Base-by-base conservation (phyloP, 495 filamentous ascomycete species). In the Penicillium coprophilum region DNA sequence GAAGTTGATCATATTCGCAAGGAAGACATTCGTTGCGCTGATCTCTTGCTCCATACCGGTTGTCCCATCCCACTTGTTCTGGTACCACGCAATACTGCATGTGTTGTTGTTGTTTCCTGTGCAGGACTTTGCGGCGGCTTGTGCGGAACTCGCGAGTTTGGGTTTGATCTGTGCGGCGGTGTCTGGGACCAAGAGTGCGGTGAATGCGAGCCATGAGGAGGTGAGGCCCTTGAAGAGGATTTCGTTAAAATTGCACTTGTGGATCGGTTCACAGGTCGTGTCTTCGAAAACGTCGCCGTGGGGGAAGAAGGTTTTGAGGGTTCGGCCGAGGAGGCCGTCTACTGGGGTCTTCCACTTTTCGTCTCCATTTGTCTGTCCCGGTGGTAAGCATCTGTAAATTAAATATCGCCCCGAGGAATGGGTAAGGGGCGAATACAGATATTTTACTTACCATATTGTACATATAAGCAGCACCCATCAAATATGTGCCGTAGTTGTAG, bases 221-320 rank as follows among this genome's bases (percentile, higher is more conserved):
- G 91, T 77, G 60, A 89, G 88, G 5, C 87, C 88, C 66, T 92
- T 92, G 80, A 94, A 93, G 28, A 83, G 83, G 43, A 84, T 85
- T 64, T 91, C 86, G 70, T 92, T 88, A 49, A 80, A 65, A 66
- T 86, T 75, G 71, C 87, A 91, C 45, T 76, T 78, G 36, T 67
- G 70, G 17, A 62, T 65, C 0, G 71, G 63, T 61, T 92, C 88
- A 72, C 87, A 91, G 39, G 82, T 77, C 20, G 81, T 78, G 65
- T 90, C 88, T 63, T 86, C 44, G 9, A 58, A 73, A 65, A 87
- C 69, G 52, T 77, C 71, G 43, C 32, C 34, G 19, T 73, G 75
- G 63, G 87, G 89, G 60, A 80, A 80, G 13, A 75, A 64, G n/a
- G 57, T 59, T 4, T 56, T 46, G 28, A 63, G 50, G 15, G 80